These are phyloP conservation scores for Metschnikowia gelsemii DNA, from an alignment of 805 yeast genomes.

Conservation along the genomic window DNA sequence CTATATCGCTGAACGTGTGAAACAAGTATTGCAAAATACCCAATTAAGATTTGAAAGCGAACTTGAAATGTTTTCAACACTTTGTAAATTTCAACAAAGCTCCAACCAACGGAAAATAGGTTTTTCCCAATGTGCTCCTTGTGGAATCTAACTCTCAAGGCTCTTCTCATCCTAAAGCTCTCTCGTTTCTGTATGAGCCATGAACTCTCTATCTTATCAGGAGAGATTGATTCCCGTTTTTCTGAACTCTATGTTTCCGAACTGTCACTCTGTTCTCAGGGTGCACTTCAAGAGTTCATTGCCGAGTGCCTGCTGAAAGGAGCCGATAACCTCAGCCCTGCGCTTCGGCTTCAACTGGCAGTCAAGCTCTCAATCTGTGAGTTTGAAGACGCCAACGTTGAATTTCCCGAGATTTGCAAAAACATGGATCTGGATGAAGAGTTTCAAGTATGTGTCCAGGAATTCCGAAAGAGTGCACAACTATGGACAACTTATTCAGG, in stretches of 20 bases:
- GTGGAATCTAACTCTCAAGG: background rate
- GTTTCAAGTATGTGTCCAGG: constrained; percentile 38
- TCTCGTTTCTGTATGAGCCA: background rate
- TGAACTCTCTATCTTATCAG: constrained; percentile 6
- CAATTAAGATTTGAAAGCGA: no score
- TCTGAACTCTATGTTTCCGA: constrained; percentile 6
- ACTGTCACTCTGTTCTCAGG: constrained; percentile 20
- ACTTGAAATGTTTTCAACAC: background rate
- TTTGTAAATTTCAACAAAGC: no score
- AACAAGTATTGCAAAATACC: no score
- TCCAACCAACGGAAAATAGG: no score
- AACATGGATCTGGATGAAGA: constrained; percentile 14
- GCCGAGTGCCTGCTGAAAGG: constrained; percentile 43
- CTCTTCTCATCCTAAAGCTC: constrained; percentile 1
- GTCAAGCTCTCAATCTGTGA: constrained; percentile 54
- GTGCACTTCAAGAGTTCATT: constrained; percentile 41
- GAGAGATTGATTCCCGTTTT: constrained; percentile 1
- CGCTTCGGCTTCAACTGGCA: constrained; percentile 40
- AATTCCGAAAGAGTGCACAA: constrained; percentile 47
- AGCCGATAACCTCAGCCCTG: constrained; percentile 35
- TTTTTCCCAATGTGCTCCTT: background rate
- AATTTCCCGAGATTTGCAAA: constrained; percentile 31
- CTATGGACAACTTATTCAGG: constrained; percentile 79
- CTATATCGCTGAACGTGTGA: background rate
- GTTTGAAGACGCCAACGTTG: constrained; percentile 46